Evolutionary conservation across 768 basidiomycete species (phyloP).

Genomic region (Boletus pseudo-olivaceus): DNA sequence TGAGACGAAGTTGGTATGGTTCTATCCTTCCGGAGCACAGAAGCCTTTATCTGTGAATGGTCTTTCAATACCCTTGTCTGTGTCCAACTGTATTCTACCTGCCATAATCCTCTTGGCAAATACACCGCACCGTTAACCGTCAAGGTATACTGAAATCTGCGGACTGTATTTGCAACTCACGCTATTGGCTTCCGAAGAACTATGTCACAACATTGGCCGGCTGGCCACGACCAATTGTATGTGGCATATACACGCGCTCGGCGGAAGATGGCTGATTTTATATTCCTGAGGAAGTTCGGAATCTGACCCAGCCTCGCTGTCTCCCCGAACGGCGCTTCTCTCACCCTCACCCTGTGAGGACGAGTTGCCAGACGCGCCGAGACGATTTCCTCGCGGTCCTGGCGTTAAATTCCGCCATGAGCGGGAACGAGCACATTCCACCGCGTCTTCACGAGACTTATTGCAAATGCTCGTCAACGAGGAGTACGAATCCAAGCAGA

Average conservation of each 20-base stretch:
- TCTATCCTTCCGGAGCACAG: slow-evolving; percentile 1
- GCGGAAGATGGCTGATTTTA: neutral
- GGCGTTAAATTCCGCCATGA: slow-evolving; percentile 32
- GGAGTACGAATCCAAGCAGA: slow-evolving; percentile 39
- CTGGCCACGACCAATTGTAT: slow-evolving; percentile 15
- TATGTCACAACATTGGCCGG: slow-evolving; percentile 28
- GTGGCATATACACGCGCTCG: slow-evolving; percentile 7
- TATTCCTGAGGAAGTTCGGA: slow-evolving; percentile 19
- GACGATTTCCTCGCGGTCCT: slow-evolving; percentile 27
- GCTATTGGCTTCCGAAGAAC: neutral
- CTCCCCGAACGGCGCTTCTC: slow-evolving; percentile 28
- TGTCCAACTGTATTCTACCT: neutral
- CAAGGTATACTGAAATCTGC: slow-evolving; percentile 6
- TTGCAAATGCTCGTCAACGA: slow-evolving; percentile 36
- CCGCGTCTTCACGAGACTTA: slow-evolving; percentile 28
- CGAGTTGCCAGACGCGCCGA: neutral
- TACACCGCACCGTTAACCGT: neutral
- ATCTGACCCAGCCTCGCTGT: slow-evolving; percentile 26
- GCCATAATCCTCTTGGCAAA: neutral
- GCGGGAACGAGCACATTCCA: slow-evolving; percentile 33
- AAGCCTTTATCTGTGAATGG: slow-evolving; percentile 12
- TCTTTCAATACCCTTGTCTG: neutral
- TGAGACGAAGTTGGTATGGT: slow-evolving; percentile 2
- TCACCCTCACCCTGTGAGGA: slow-evolving; percentile 23
- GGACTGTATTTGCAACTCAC: slow-evolving; percentile 5